Conservation (phyloP, 495 filamentous ascomycete species). For the Apodospora peruviana region DNA sequence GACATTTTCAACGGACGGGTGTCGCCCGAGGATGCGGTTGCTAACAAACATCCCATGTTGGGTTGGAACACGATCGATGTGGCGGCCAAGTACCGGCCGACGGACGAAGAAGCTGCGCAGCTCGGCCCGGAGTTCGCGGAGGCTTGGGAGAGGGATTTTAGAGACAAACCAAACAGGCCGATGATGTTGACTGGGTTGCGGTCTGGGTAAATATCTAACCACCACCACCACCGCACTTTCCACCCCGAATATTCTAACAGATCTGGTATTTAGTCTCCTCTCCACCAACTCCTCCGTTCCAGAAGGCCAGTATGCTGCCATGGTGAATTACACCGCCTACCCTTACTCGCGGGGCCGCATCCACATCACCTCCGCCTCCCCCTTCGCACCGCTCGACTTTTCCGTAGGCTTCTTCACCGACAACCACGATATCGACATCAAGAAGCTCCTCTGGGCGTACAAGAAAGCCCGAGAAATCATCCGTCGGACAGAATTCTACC, state of each 20-base stretch:
- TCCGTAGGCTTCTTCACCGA: slow-evolving; percentile 41
- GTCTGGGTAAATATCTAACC: not conserved
- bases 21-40: slow-evolving; percentile 15
- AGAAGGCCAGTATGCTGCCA: slow-evolving; percentile 14
- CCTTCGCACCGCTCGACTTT: slow-evolving; percentile 32
- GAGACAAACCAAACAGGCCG: slow-evolving; percentile 29
- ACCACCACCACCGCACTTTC: not conserved
- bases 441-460: slow-evolving; percentile 45
- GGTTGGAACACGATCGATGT: slow-evolving; percentile 47
- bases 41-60: slow-evolving; percentile 24
- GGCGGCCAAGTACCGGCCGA: slow-evolving; percentile 35
- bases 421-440: slow-evolving; percentile 30
- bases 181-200: slow-evolving; percentile 26
- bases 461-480: slow-evolving; percentile 52
- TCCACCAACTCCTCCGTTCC: not conserved
- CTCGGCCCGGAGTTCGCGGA: slow-evolving; percentile 36
- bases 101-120: slow-evolving; percentile 32
- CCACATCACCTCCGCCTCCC: slow-evolving; percentile 44
- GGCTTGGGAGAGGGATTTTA: slow-evolving; percentile 43
- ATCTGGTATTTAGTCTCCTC: not conserved
- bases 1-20: slow-evolving; percentile 18
- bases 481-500: slow-evolving; percentile 46
- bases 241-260: not conserved
- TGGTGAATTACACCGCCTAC: slow-evolving; percentile 39
- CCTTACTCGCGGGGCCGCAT: slow-evolving; percentile 52